Base-by-base conservation (phyloP, 345 rosid species). In the Raphanus sativus region DNA sequence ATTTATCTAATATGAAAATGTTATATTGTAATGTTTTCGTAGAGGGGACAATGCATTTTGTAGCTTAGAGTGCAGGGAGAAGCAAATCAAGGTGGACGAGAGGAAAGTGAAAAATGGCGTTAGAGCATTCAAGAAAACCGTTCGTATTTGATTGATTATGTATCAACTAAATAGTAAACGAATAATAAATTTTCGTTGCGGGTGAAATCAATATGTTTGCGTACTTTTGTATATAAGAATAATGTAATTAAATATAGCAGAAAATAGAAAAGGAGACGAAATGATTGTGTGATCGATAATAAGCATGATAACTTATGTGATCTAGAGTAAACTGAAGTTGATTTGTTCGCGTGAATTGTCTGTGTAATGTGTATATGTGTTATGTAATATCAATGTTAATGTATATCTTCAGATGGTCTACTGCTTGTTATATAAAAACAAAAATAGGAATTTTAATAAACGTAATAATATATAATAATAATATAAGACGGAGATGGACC, bases 21-120 rank as follows among this genome's bases (percentile, higher is more conserved):
- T 60, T 61, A 26, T 63, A 29, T 12, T 55, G 48, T 29, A 30
- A n/a, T 11, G 33, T 25, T 61, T 61, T 25, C 66, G 83, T 26
- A 80, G 97, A 86, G 98, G 98, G 62, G 89, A 93, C 75, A 82
- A 89, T 15, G 98, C 97, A n/a, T 93, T 93, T 86, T 93, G 98
- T 74, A 91, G 97, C 69, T 76, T 75, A 76, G 95, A 89, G 79
- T 93, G 97, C 87, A 86, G 98, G 80, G 98, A 87, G 69, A 72
- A 84, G 80, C 88, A 85, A 80, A 89, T 91, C 71, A 86, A 85
- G 83, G 82, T 84, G 45, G 97, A 93, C 56, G 91, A 88, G 82
- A 85, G 77, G 77, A 85, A 79, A 74, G 86, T 73, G 16, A 88
- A 82, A 77, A 34, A 50, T 42, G 65, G 12, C 40, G 65, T 66